These are phyloP conservation scores for Murraya koenigii DNA, from an alignment of 345 rosid species.

Conservation along the genomic window DNA sequence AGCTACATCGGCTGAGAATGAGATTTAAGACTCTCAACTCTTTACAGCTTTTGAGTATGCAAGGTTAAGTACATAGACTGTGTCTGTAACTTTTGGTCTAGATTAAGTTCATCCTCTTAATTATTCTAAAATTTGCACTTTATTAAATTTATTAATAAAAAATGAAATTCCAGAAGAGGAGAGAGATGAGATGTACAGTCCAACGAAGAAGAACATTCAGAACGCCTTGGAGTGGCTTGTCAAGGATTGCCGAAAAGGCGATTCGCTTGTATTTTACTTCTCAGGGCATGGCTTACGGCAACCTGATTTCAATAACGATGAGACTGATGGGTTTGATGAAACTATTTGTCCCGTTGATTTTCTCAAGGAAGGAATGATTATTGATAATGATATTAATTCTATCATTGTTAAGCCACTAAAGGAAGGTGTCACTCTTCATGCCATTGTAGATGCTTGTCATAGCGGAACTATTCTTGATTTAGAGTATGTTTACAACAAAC, in stretches of 20 bases:
- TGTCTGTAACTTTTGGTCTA: too few species aligned
- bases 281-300: constrained; percentile 59
- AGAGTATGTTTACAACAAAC: constrained; percentile 26
- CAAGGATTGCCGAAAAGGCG: constrained; percentile 32
- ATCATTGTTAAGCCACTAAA: constrained; percentile 45
- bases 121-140: too few species aligned
- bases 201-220: constrained; percentile 50
- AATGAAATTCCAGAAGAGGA: constrained; percentile 36
- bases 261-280: constrained; percentile 56
- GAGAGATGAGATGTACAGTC: constrained; percentile 9
- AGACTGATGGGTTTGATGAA: constrained; percentile 59
- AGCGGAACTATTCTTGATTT: constrained; percentile 71
- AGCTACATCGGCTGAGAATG: too few species aligned
- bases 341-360: constrained; percentile 59
- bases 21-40: too few species aligned
- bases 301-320: constrained; percentile 41
- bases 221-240: constrained; percentile 50
- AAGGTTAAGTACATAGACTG: too few species aligned
- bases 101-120: too few species aligned
- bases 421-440: constrained; percentile 51
- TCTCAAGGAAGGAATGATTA: constrained; percentile 41
- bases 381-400: constrained; percentile 43
- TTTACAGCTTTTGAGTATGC: too few species aligned
- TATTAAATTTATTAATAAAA: neutral
- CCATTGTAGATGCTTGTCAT: constrained; percentile 67